phyloP scores from a whole-genome alignment of 2,329 filamentous ascomycete species.

The Dactylellina haptotyla region DNA sequence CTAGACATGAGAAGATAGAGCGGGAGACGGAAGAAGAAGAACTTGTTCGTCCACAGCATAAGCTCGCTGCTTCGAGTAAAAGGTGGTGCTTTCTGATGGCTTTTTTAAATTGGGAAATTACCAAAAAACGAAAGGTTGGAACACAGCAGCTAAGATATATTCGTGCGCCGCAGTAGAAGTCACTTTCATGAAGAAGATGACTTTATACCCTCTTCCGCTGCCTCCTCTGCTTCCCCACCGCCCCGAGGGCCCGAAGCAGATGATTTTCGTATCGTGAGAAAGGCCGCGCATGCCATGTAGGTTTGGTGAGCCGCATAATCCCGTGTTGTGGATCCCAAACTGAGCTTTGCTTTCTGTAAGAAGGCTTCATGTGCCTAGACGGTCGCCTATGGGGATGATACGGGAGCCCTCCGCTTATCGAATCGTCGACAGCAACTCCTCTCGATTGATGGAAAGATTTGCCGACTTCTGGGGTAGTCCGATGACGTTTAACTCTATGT shows the following conservation, averaged over 20 bases:
- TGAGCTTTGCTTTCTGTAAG: conserved; percentile 30
- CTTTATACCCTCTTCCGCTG: conserved; percentile 31
- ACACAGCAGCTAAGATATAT: conserved; percentile 30
- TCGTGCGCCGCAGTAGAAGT: conserved; percentile 33
- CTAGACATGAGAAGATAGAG: conserved; percentile 54
- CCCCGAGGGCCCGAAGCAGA: conserved; percentile 20
- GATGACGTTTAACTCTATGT: conserved; percentile 47
- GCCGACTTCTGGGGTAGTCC: conserved; percentile 49
- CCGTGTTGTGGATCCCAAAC: conserved; percentile 44
- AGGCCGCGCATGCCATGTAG: conserved; percentile 46
- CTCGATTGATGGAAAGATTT: conserved; percentile 50
- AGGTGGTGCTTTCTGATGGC: conserved; percentile 37
- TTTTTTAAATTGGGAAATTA: conserved; percentile 14
- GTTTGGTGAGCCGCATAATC: conserved; percentile 41
- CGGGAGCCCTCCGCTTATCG: conserved; percentile 48
- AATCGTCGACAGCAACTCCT: conserved; percentile 41
- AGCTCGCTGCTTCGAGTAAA: conserved; percentile 32
- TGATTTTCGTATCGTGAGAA: conserved; percentile 41
- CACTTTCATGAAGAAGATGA: conserved; percentile 50
- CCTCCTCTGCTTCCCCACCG: conserved; percentile 37
- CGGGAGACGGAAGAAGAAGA: conserved; percentile 53
- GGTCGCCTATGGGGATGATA: conserved; percentile 37
- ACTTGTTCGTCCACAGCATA: conserved; percentile 29
- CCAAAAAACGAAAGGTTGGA: conserved; percentile 5
- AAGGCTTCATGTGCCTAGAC: conserved; percentile 31